Base-by-base conservation (phyloP, 306 rosid species). In the Trichosanthes cucumerina region DNA sequence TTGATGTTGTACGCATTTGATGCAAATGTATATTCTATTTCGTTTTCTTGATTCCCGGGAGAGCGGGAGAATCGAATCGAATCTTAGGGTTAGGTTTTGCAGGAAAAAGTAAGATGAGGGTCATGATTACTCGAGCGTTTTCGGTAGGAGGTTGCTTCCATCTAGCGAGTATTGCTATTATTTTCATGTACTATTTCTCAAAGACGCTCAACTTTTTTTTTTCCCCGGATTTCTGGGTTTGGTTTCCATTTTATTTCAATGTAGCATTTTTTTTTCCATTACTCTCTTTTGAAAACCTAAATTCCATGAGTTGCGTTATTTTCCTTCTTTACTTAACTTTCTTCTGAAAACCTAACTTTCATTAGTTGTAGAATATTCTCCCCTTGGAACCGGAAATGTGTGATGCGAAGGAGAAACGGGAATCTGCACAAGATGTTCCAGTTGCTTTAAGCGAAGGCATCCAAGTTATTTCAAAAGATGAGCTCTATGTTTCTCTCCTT, bases 351-450 rank as follows among this genome's bases (percentile, higher is more conserved):
- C 26, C 56, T 70, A 18, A 31, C 13, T 28, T 50, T 34, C 46
- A 50, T 49, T 34, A 73, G 62, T 73, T 50, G 62, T 52, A 39
- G 68, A 41, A n/a, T 23, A 41, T 21, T 12, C 12, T 13, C 24
- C 23, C 69, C 2, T 75, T 82, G 43, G 69, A 88, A 77, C 83
- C 60, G 74, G 73, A 87, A 81, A 94, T 92, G 98, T 83, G 85
- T 86, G 88, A 85, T 75, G 57, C 88, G 49, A 84, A 85, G 80
- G 95, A 81, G 53, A 86, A 82, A 4, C 83, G 80, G 77, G 88
- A 80, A 78, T 74, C 65, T 85, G 81, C 74, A 44, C 81, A 81
- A 64, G 78, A 77, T 1, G 66, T 34, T 53, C 76, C 81, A 21
- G 71, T 24, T 56, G 75, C 19, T 41, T 71, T 84, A 56, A 82